These are phyloP conservation scores for Vigna mungo DNA, from an alignment of 306 rosid species.

Conservation along the genomic window DNA sequence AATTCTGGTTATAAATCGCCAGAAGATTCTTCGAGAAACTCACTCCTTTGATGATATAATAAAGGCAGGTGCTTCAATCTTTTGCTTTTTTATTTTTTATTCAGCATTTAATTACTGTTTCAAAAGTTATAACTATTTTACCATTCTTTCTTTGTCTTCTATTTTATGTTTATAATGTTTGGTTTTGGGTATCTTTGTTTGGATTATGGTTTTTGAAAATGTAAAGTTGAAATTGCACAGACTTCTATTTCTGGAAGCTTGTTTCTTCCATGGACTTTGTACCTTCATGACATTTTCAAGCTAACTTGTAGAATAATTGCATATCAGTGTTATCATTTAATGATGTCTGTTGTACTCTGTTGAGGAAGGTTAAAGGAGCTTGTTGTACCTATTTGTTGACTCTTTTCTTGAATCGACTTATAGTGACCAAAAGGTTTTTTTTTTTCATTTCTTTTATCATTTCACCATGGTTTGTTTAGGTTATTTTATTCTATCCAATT, in stretches of 20 bases:
- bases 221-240: slow-evolving; percentile 15
- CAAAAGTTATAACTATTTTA: slow-evolving; percentile 28
- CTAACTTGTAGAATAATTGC: slow-evolving; percentile 4
- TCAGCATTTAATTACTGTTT: slow-evolving; percentile 18
- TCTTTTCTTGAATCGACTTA: slow-evolving; percentile 14
- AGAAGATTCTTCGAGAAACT: slow-evolving; percentile 79
- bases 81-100: neutral
- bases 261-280: slow-evolving; percentile 16
- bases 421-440: neutral
- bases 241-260: slow-evolving; percentile 19
- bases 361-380: neutral
- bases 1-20: slow-evolving; percentile 79
- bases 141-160: slow-evolving; percentile 8
- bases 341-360: slow-evolving; percentile 15
- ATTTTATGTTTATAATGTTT: slow-evolving; percentile 37
- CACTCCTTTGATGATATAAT: slow-evolving; percentile 90
- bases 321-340: slow-evolving; percentile 22
- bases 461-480: neutral
- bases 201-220: slow-evolving; percentile 35
- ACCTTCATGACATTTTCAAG: slow-evolving; percentile 10
- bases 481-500: slow-evolving; percentile 1
- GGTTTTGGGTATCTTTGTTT: slow-evolving; percentile 31
- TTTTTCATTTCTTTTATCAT: neutral
- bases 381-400: slow-evolving; percentile 18
- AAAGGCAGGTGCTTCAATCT: slow-evolving; percentile 71